Percentiles rank a stretch among this genome's conserved stretches.
Conservation (phyloP, 1,139 yeast genomes). For the Hemisphaericaspora xylanilytica region DNA sequence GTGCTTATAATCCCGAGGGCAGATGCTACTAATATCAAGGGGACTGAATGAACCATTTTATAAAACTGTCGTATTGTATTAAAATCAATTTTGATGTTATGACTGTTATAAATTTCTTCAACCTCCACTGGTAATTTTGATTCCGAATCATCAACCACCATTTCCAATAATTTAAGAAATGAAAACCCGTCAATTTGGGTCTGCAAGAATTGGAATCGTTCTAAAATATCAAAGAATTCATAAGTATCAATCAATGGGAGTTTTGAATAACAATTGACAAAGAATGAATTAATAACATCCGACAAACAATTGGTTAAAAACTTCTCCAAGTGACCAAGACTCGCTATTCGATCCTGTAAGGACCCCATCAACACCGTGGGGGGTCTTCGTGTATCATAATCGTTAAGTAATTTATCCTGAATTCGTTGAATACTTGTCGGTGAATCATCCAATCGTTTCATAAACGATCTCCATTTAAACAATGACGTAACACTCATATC, state of each 20-base stretch:
- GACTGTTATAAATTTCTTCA: conserved; percentile 15
- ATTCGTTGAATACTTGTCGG: conserved; percentile 15
- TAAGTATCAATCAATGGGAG: conserved; percentile 34
- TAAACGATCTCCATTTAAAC: conserved; percentile 34
- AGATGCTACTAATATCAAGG: conserved; percentile 30
- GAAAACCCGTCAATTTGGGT: conserved; percentile 21
- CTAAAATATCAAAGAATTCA: conserved; percentile 31
- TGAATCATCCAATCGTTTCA: conserved; percentile 17
- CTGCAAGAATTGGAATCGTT: conserved; percentile 25
- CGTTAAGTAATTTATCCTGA: conserved; percentile 16
- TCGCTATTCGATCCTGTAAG: conserved; percentile 18
- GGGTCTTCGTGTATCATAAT: conserved; percentile 17
- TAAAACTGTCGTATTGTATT: conserved; percentile 22
- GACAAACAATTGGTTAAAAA: conserved; percentile 22
- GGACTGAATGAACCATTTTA: conserved; percentile 26
- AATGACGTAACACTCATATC: conserved; percentile 40
- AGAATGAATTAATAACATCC: conserved; percentile 29
- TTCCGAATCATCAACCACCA: conserved; percentile 14
- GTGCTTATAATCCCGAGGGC: conserved; percentile 35
- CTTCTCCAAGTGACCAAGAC: conserved; percentile 19
- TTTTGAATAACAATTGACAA: conserved; percentile 36
- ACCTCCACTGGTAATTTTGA: conserved; percentile 12
- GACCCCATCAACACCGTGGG: conserved; percentile 5
- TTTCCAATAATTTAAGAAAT: conserved; percentile 23
- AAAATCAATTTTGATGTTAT: conserved; percentile 19